Base-by-base conservation (phyloP, 2,329 filamentous ascomycete species). In the Aspergillus calidoustus region DNA sequence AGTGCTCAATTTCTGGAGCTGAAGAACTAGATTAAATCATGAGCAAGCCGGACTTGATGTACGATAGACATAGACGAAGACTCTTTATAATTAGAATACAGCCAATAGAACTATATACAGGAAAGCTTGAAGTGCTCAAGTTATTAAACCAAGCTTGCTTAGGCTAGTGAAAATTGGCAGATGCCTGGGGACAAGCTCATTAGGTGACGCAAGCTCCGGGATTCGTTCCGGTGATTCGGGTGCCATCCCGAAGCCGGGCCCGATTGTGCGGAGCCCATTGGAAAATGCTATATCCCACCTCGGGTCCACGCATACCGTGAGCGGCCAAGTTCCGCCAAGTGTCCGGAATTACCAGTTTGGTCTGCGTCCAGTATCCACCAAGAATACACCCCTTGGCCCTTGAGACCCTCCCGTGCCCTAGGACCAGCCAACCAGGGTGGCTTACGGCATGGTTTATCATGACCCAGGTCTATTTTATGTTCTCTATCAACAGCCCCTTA, bases 1-100 rank as follows among this genome's bases (percentile, higher is more conserved):
- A 62, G 57, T 23, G 3, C n/a, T 17, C 56, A 56, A 22, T 59
- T 53, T 48, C 41, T 54, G n/a, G 38, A 34, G 7, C 6, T 23
- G 13, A 30, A n/a, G 49, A 13, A 41, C 11, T 41, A 38, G 25
- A 28, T 28, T 28, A 28, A 4, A 2, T 2, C 6, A 28, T 28
- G 25, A 28, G 25, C 4, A 28, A 28, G 4, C 6, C 4, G 25
- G 25, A 28, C 4, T 7, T 28, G 6, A 28, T 28, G 25, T 28
- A 28, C 6, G 2, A 28, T 28, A 28, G 25, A 28, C 25, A 28
- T 28, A 28, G 25, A 28, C 25, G 25, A 28, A 28, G 25, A 28
- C 25, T 28, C 4, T 2, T 28, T 28, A 28, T 28, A 28, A 28
- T 28, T 28, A 3, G 25, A 28, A 28, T 28, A 7, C 25, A 28